phyloP scores from a whole-genome alignment of 305 asterid species.

The Fraxinus angustifolia region DNA sequence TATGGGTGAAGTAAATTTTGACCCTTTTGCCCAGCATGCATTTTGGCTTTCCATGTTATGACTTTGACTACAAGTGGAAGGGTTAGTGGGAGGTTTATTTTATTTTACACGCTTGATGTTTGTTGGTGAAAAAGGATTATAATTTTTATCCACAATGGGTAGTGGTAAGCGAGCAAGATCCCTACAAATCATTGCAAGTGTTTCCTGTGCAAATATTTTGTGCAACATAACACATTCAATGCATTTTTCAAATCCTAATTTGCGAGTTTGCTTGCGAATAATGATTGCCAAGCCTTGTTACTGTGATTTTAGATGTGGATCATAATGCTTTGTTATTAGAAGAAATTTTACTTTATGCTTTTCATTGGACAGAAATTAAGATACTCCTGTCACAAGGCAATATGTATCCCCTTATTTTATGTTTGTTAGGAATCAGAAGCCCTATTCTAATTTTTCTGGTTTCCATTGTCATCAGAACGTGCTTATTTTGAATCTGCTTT shows the following conservation, averaged over 20 bases:
- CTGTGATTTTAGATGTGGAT: not conserved
- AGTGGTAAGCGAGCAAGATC: not conserved
- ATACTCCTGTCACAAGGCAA: not conserved
- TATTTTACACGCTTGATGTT: not conserved
- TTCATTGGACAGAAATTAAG: conserved; percentile 2
- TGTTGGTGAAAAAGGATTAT: not conserved
- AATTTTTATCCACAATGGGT: not conserved
- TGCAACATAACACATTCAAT: not conserved
- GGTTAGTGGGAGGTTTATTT: not conserved
- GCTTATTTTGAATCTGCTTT: not conserved
- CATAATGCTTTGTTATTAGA: not conserved
- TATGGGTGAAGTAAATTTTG: not conserved
- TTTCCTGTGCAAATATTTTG: not conserved
- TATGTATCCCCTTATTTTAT: not conserved
- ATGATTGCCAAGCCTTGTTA: not conserved
- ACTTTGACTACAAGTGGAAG: not conserved
- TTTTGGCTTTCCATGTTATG: not conserved
- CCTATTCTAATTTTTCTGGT: not conserved
- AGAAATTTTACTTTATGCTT: not conserved
- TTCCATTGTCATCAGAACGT: not conserved
- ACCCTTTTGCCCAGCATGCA: not conserved
- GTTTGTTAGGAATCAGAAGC: not conserved
- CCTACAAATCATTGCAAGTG: not conserved
- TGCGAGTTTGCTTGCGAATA: not conserved
- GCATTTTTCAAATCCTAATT: not conserved